phyloP scores from a whole-genome alignment of 2,329 filamentous ascomycete species.

The Fusarium pseudoanthophilum region DNA sequence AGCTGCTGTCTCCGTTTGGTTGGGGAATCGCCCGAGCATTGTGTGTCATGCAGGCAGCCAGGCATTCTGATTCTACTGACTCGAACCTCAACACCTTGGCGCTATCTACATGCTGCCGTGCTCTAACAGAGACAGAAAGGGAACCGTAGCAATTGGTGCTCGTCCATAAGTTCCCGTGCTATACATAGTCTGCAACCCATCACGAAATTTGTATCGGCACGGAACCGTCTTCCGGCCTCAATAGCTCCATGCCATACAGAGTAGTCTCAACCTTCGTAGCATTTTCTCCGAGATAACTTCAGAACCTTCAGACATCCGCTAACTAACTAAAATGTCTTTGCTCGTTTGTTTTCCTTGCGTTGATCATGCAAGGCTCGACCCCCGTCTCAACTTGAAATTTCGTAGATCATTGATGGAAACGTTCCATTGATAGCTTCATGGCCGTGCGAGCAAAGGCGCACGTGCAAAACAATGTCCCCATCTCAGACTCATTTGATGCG shows the following conservation, averaged over 20 bases:
- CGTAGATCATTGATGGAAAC: slow-evolving; percentile 36
- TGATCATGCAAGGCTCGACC: slow-evolving; percentile 42
- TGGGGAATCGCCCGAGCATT: slow-evolving; percentile 25
- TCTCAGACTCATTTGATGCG: slow-evolving; percentile 19
- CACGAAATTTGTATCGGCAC: slow-evolving; percentile 4
- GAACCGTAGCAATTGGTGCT: slow-evolving; percentile 5
- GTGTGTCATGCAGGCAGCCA: slow-evolving; percentile 34
- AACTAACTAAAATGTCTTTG: slow-evolving; percentile 18
- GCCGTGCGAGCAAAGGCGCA: slow-evolving; percentile 23
- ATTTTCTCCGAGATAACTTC: background rate
- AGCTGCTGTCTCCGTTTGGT: slow-evolving; percentile 14
- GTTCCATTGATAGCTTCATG: slow-evolving; percentile 30
- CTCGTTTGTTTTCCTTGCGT: slow-evolving; percentile 37
- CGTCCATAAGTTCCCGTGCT: slow-evolving; percentile 7
- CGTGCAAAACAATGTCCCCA: slow-evolving; percentile 19
- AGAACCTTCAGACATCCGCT: slow-evolving; percentile 6
- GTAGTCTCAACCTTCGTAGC: background rate
- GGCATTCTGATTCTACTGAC: slow-evolving; percentile 23
- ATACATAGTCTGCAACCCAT: slow-evolving; percentile 24
- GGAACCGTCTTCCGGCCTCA: slow-evolving; percentile 7
- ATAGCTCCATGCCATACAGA: background rate
- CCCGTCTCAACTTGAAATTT: slow-evolving; percentile 37
- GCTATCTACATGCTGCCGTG: slow-evolving; percentile 3
- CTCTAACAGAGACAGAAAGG: background rate
- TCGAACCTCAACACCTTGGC: slow-evolving; percentile 30